A percentile compares a stretch with the other conserved stretches of the same genome.
Evolutionary conservation across 495 filamentous ascomycete species (phyloP).

Genomic region (Wilcoxina mikolae): DNA sequence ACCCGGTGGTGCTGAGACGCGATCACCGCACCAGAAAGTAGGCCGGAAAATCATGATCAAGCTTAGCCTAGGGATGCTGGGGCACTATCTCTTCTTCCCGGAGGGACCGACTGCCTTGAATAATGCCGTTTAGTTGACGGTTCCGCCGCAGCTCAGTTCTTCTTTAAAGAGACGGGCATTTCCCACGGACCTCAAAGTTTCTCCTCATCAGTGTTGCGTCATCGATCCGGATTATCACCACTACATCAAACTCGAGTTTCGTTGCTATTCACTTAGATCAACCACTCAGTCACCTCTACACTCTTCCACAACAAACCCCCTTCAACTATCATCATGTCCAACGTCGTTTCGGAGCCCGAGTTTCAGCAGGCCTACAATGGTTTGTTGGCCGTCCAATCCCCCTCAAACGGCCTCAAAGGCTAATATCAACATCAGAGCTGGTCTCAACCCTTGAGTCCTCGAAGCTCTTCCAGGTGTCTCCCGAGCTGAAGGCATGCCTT

Average conservation of each 20-base stretch:
- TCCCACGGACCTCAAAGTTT: background rate
- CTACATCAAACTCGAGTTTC: background rate
- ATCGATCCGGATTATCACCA: background rate
- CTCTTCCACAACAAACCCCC: background rate
- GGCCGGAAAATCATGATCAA: background rate
- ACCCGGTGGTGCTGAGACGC: background rate
- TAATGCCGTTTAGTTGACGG: slow-evolving; percentile 4
- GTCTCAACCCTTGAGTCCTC: slow-evolving; percentile 85
- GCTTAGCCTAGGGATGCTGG: background rate
- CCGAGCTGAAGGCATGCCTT: slow-evolving; percentile 84
- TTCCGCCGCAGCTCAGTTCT: background rate
- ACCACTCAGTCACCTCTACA: background rate
- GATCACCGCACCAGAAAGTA: background rate
- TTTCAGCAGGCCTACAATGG: slow-evolving; percentile 98
- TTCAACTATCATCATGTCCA: slow-evolving; percentile 47
- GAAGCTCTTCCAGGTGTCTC: slow-evolving; percentile 81
- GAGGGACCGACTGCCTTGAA: background rate
- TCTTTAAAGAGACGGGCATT: slow-evolving; percentile 2
- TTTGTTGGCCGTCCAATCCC: slow-evolving; percentile 31
- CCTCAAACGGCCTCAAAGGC: slow-evolving; percentile 2
- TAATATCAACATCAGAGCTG: slow-evolving; percentile 49
- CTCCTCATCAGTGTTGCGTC: slow-evolving; percentile 5
- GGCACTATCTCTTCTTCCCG: background rate
- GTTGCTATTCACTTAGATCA: background rate
- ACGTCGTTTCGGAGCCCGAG: slow-evolving; percentile 80